Base-by-base conservation (phyloP, 257 asterid genomes). In the Nemophila menziesii region DNA sequence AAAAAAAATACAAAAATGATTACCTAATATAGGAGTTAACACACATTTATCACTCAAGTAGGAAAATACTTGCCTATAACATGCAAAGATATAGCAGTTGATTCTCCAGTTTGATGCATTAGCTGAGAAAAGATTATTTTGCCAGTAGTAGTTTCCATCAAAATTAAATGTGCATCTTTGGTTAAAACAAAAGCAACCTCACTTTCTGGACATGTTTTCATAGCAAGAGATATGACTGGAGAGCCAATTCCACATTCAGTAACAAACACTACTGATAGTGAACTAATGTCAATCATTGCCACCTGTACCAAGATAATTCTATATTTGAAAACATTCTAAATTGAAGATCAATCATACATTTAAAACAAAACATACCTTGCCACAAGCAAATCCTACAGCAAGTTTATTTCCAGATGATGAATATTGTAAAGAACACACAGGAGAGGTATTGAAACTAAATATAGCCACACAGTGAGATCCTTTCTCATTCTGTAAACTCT, bases 381-480 rank as follows among this genome's bases (percentile, higher is more conserved):
- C 93, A 62, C 72, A 68, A 44, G 72, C 92, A 60, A 66, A 82
- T 62, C 93, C 94, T 29, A 68, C 94, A 16, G 74, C 72, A 55
- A 90, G 92, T 68, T 67, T 74, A 62, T 49, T 69, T 14, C 94
- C 93, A 52, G 78, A 69, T 44, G 67, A 49, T 43, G 70, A 52
- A 67, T 77, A 77, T 58, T 57, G 65, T 54, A 90, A 66, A 62
- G 73, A 71, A 63, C 64, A 55, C 44, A 90, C 92, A 48, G 94
- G 79, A 55, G 96, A 90, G 51, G 56, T 67, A 44, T 74, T 48
- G 33, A 74, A 50, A 51, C 92, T 64, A 67, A 62, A 75, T 51
- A 82, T 53, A 34, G 83, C 76, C 46, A 43, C 61, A 57, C 89
- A 74, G 22, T 51, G 69, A 61, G 40, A 61, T 55, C 62, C 54